Evolutionary conservation across 345 rosid genomes (phyloP).

Genomic region (Eucalyptus tenuipes): DNA sequence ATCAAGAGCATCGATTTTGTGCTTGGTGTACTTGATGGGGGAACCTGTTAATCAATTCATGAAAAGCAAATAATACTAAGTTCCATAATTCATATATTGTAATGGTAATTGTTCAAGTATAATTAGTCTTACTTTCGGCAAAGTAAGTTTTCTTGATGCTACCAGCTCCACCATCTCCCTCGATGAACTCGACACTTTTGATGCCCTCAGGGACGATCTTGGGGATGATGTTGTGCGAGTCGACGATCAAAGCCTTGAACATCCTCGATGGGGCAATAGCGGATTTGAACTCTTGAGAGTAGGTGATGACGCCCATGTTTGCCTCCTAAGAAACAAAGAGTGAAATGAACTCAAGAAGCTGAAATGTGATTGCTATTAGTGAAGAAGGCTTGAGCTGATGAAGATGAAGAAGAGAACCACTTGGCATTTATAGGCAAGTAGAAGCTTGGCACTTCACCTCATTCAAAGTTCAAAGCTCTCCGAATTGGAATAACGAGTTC

Average conservation of each 20-base stretch:
- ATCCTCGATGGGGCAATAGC: conserved; percentile 18
- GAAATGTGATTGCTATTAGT: not conserved
- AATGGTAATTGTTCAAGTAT: not conserved
- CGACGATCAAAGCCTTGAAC: conserved; percentile 22
- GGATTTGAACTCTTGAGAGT: not conserved
- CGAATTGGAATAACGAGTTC: not conserved
- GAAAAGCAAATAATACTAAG: not conserved
- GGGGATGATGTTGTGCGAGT: conserved; percentile 10
- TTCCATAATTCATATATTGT: not conserved
- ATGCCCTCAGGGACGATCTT: conserved; percentile 3
- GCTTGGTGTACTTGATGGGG: conserved; percentile 12
- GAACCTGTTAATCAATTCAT: not conserved
- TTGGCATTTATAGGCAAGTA: not conserved
- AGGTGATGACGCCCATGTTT: not conserved
- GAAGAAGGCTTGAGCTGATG: not conserved
- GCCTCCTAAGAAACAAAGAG: not conserved
- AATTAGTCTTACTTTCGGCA: not conserved
- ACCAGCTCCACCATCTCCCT: not conserved
- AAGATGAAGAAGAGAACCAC: not conserved
- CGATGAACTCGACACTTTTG: not conserved
- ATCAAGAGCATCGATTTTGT: conserved; percentile 21
- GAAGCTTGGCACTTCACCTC: not conserved
- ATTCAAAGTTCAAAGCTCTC: not conserved
- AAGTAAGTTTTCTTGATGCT: not conserved
- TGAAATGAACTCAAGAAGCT: not conserved